Base-by-base conservation (phyloP, 2,329 filamentous ascomycete genomes). In the Tolypocladium guangdongense region DNA sequence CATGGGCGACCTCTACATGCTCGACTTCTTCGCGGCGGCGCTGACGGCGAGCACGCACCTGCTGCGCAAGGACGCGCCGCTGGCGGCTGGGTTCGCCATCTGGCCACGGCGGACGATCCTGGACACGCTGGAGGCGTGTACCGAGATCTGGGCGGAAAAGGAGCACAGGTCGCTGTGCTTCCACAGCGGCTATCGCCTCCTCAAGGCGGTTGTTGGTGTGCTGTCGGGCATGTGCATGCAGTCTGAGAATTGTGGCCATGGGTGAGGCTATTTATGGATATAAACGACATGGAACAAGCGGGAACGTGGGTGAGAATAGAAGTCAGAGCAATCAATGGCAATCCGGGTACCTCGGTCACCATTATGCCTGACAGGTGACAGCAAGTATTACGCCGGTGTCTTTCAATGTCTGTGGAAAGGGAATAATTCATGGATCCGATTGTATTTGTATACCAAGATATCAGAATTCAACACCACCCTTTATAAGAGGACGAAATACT, bases 101-200 rank as follows among this genome's bases (percentile, higher is more conserved):
- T 54, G 53, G 16, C 53, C 55, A 5, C 37, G 53, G 35, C 53
- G 50, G 36, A 57, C 55, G 2, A 57, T 57, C 24, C n/a, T 57
- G 14, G 53, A 55, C 32, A 57, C 55, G 10, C 30, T 57, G 41
- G 36, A 45, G 50, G 46, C 50, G 22, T 57, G 53, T 22, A 48
- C 45, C 7, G 55, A 55, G 12, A 38, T 55, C 27, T 57, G 53
- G 53, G 46, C 47, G 3, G 38, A 35, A 11, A 49, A 53, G 51
- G n/a, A 49, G 48, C 35, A 49, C 20, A 35, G 22, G 48, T 49
- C 48, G n/a, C 33, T 49, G 12, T 57, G 55, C 35, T 53, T 53
- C 33, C 39, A 27, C 18, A 47, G 50, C n/a, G 52, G 50, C 4
- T 45, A 53, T 27, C 14, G 16, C 16, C 24, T 57, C 1, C 41